A percentile compares a stretch with the other conserved stretches of the same genome.
Conservation (phyloP, 2,329 filamentous ascomycete genomes). For the Chaetomium sp. region DNA sequence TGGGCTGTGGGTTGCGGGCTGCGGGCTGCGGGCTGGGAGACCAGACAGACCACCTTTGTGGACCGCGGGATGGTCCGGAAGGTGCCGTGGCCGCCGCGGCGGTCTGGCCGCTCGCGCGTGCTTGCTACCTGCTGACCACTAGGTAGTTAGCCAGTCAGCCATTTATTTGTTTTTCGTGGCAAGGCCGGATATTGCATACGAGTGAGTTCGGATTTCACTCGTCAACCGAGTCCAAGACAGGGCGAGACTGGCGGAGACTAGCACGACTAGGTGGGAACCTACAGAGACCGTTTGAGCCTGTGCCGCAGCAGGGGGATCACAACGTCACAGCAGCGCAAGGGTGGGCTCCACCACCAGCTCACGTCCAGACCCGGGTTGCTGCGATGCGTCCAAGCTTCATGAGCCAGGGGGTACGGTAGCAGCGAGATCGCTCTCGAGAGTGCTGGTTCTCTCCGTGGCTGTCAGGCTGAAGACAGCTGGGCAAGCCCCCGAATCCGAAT, state of each 20-base stretch:
- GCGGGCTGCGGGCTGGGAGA: no score
- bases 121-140: not conserved
- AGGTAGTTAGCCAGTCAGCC: no score
- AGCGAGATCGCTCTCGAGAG: not conserved
- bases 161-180: not conserved
- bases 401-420: slow-evolving; percentile 6
- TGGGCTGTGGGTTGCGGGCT: not conserved
- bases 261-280: slow-evolving; percentile 6
- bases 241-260: not conserved
- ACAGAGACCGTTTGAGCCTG: slow-evolving; percentile 2
- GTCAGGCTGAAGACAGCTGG: not conserved
- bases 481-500: not conserved
- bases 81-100: not conserved
- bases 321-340: slow-evolving; percentile 26
- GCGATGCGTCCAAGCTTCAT: slow-evolving; percentile 15
- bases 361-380: slow-evolving; percentile 10
- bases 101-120: not conserved
- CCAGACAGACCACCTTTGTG: not conserved
- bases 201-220: not conserved
- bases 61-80: not conserved
- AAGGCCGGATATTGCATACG: not conserved
- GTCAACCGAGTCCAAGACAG: not conserved
- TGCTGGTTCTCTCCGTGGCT: not conserved
- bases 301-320: slow-evolving; percentile 15
- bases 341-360: slow-evolving; percentile 24